Base-by-base conservation (phyloP, 306 rosid genomes). In the Cercis canadensis region DNA sequence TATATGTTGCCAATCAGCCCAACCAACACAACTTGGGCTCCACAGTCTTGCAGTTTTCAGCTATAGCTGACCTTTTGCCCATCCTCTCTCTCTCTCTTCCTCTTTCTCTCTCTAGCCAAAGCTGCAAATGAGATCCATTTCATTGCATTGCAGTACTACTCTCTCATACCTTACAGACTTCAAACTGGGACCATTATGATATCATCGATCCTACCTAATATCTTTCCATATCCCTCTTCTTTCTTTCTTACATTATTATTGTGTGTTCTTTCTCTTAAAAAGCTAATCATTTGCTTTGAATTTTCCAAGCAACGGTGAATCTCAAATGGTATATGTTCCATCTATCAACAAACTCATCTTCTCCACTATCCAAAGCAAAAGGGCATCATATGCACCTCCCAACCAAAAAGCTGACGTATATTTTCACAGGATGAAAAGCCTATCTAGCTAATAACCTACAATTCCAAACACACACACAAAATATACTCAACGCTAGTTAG, bases 241-340 rank as follows among this genome's bases (percentile, higher is more conserved):
- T 51, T 57, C 34, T 36, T 40, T 37, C 39, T 21, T 39, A 50
- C 29, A 24, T 29, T 18, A 14, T 69, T 44, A 18, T 51, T 51
- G 29, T 18, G 10, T 19, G 16, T 31, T 63, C 18, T 57, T 15
- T 67, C 73, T 65, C 65, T 69, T 71, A 11, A 79, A 72, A 75
- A 75, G 78, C 81, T 87, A 90, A 87, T 90, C 85, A 90, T 86
- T 87, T 84, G 83, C 78, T 80, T 87, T 87, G 85, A 84, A 83
- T 75, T 83, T 85, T 80, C 80, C 84, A 71, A 83, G 71, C 76
- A 69, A 63, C 64, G 74, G 76, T 85, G 84, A 82, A 85, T 80
- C 85, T 72, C 37, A 85, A 78, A 79, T 73, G 86, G 88, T 86
- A 80, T 83, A 89, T 78, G 89, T 87, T 86, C 92, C 78, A 67